phyloP scores from a whole-genome alignment of 73 alveolate genomes.

The Paraurostyla sp. region DNA sequence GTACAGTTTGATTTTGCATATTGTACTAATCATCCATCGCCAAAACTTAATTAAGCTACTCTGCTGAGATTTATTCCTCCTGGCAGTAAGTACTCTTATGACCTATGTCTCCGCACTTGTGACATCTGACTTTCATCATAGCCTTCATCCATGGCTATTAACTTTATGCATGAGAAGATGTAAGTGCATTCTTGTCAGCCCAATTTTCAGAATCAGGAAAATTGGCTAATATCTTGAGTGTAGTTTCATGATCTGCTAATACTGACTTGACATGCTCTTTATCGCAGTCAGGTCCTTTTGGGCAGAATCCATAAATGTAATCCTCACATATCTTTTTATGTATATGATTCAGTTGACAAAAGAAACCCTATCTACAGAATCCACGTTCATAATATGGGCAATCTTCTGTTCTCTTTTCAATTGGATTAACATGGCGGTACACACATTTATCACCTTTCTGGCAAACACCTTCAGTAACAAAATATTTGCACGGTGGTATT shows the following conservation, averaged over 20 bases:
- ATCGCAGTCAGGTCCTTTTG: constrained; percentile 70
- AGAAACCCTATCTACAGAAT: constrained; percentile 58
- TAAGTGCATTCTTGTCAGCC: constrained; percentile 16
- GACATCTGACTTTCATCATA: constrained; percentile 48
- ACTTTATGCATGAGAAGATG: neutral
- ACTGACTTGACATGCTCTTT: constrained; percentile 38
- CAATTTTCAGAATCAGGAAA: constrained; percentile 41
- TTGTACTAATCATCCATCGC: constrained; percentile 58
- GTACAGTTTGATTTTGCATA: constrained; percentile 29
- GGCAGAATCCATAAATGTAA: constrained; percentile 64
- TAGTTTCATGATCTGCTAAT: constrained; percentile 36
- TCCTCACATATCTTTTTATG: constrained; percentile 51
- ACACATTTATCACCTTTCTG: constrained; percentile 50
- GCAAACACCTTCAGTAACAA: constrained; percentile 48
- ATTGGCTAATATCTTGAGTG: constrained; percentile 46
- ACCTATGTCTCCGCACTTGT: constrained; percentile 69
- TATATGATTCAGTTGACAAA: neutral
- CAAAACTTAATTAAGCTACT: constrained; percentile 44
- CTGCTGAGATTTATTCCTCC: constrained; percentile 48
- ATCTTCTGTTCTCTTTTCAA: constrained; percentile 34
- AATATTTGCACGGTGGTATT: constrained; percentile 65
- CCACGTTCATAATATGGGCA: constrained; percentile 73
- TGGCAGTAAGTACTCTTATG: constrained; percentile 63
- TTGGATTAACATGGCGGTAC: neutral
- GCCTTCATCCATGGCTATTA: constrained; percentile 23